Conservation (phyloP, 495 filamentous ascomycete genomes). For the Neurospora sp. region DNA sequence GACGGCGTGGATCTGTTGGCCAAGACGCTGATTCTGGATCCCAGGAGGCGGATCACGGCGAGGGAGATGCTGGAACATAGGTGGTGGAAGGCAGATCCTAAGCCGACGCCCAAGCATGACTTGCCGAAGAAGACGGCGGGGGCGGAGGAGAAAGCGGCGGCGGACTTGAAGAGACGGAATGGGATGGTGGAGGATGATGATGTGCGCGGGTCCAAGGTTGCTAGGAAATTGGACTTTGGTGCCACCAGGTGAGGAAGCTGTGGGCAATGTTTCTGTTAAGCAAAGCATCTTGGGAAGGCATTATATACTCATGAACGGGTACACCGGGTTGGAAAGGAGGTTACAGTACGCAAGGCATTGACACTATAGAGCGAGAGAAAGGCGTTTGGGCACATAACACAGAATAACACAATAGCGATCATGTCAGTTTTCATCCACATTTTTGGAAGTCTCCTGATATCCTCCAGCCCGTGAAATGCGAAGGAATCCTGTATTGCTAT, state of each 20-base stretch:
- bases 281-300: neutral
- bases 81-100: constrained; percentile 81
- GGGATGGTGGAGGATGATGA: constrained; percentile 57
- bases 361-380: neutral
- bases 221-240: constrained; percentile 80
- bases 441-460: too few relatives aligned
- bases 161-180: constrained; percentile 73
- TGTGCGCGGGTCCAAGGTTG: constrained; percentile 54
- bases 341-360: neutral
- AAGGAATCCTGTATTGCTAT: neutral
- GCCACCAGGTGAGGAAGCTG: constrained; percentile 33
- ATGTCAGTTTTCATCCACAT: neutral
- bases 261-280: neutral
- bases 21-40: constrained; percentile 78
- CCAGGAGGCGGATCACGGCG: constrained; percentile 68
- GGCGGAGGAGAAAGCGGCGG: constrained; percentile 65
- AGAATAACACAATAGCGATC: neutral
- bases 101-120: constrained; percentile 73
- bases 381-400: neutral
- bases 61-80: constrained; percentile 65
- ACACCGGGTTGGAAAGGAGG: neutral
- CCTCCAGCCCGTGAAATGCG: too few relatives aligned
- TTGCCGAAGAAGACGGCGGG: constrained; percentile 56
- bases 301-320: neutral
- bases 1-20: constrained; percentile 81